phyloP scores from a whole-genome alignment of 179 eudicot species.

The Vitellaria paradoxa region DNA sequence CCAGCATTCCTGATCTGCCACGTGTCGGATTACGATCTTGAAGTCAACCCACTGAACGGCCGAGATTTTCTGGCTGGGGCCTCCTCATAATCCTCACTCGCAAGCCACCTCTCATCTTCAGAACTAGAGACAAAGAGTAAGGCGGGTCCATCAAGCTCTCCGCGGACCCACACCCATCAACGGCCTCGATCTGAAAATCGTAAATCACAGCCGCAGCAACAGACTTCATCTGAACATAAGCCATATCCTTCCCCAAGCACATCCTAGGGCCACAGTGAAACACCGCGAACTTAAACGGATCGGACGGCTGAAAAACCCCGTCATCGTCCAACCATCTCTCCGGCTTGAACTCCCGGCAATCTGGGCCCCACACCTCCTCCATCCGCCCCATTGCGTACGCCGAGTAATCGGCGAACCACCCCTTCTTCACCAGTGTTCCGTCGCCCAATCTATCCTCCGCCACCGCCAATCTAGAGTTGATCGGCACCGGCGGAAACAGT shows the following conservation, averaged over 20 bases:
- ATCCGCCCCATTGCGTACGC: slow-evolving; percentile 45
- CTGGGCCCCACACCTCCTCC: slow-evolving; percentile 41
- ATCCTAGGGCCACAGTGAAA: slow-evolving; percentile 40
- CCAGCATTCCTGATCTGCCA: not conserved
- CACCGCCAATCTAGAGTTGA: slow-evolving; percentile 27
- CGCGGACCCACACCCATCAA: slow-evolving; percentile 30
- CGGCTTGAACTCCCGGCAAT: slow-evolving; percentile 39
- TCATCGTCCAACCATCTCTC: slow-evolving; percentile 41
- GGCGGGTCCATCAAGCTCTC: slow-evolving; percentile 31
- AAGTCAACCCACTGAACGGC: not conserved
- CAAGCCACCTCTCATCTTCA: slow-evolving; percentile 39
- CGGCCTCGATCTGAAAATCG: slow-evolving; percentile 33
- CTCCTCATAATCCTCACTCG: slow-evolving; percentile 26
- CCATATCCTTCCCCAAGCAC: slow-evolving; percentile 49
- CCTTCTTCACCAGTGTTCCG: slow-evolving; percentile 32
- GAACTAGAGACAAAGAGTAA: slow-evolving; percentile 22
- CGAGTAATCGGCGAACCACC: slow-evolving; percentile 40
- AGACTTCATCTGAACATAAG: slow-evolving; percentile 44
- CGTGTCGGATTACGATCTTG: not conserved
- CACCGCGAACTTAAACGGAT: slow-evolving; percentile 39
- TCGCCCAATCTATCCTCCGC: slow-evolving; percentile 26
- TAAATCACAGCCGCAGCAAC: slow-evolving; percentile 34
- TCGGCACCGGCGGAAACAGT: slow-evolving; percentile 41
- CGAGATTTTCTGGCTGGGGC: not conserved
- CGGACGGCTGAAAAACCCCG: slow-evolving; percentile 25